phyloP scores from a whole-genome alignment of 306 rosid species.

The Gillenia trifoliata region DNA sequence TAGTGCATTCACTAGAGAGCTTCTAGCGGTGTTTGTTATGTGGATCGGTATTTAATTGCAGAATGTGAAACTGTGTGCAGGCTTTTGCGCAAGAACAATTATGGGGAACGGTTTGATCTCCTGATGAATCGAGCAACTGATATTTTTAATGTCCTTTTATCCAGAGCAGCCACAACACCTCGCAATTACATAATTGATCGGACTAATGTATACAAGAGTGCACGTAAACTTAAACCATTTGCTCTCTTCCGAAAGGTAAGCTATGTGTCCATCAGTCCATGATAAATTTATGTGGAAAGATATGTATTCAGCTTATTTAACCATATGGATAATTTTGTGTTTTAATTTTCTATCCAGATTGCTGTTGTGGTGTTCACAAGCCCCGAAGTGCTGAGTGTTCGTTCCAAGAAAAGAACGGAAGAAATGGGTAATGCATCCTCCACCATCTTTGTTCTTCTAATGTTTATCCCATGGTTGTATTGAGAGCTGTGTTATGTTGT shows the following conservation, averaged over 20 bases:
- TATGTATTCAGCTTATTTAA: not conserved
- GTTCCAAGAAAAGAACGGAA: conserved; percentile 32
- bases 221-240: conserved; percentile 52
- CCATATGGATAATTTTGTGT: not conserved
- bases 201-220: conserved; percentile 57
- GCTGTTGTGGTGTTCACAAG: conserved; percentile 56
- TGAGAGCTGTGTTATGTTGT: conserved; percentile 4
- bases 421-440: conserved; percentile 43
- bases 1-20: not conserved
- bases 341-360: conserved; percentile 22
- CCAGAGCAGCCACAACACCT: conserved; percentile 46
- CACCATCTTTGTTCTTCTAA: not conserved
- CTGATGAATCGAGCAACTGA: conserved; percentile 45
- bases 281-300: not conserved
- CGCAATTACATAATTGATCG: conserved; percentile 58
- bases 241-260: conserved; percentile 40
- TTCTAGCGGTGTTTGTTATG: not conserved
- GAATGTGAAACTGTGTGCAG: conserved; percentile 20
- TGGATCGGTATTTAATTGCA: not conserved
- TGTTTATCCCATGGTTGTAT: not conserved
- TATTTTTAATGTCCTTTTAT: conserved; percentile 38
- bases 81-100: conserved; percentile 35
- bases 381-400: conserved; percentile 40
- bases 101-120: conserved; percentile 48
- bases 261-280: not conserved